Conservation (phyloP, 2,329 filamentous ascomycete genomes). For the Epichloe festucae region DNA sequence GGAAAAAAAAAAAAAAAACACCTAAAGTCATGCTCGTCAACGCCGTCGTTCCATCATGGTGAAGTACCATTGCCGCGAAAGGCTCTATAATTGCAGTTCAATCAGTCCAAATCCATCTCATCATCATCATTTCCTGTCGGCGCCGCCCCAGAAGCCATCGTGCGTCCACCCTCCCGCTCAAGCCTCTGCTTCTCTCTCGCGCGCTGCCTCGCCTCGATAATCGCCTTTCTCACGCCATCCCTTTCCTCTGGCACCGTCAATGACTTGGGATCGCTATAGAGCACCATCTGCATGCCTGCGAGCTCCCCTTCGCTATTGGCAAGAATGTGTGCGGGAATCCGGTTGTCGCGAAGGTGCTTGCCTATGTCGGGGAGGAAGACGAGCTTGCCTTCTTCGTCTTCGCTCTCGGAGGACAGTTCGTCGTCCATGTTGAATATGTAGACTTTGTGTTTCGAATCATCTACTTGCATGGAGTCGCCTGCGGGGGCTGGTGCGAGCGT, state of each 20-base stretch:
- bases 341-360: constrained; percentile 60
- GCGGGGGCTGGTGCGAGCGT: constrained; percentile 8
- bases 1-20: neutral
- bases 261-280: constrained; percentile 70
- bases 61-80: neutral
- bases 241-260: constrained; percentile 62
- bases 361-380: constrained; percentile 79
- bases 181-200: constrained; percentile 44
- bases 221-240: constrained; percentile 69
- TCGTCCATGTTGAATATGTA: constrained; percentile 87
- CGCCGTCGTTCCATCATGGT: neutral
- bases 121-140: constrained; percentile 35
- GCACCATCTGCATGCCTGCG: constrained; percentile 59
- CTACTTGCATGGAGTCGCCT: constrained; percentile 65
- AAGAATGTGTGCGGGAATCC: constrained; percentile 54
- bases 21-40: too few species aligned
- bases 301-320: constrained; percentile 41
- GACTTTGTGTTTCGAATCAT: constrained; percentile 75
- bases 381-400: constrained; percentile 42
- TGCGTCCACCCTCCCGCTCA: constrained; percentile 19
- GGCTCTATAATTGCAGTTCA: neutral
- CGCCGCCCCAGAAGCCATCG: neutral
- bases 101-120: constrained; percentile 53
- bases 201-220: constrained; percentile 64
- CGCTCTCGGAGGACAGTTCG: constrained; percentile 52